phyloP scores from a whole-genome alignment of 169 alveolate species.

The Cryptosporidium sp. region DNA sequence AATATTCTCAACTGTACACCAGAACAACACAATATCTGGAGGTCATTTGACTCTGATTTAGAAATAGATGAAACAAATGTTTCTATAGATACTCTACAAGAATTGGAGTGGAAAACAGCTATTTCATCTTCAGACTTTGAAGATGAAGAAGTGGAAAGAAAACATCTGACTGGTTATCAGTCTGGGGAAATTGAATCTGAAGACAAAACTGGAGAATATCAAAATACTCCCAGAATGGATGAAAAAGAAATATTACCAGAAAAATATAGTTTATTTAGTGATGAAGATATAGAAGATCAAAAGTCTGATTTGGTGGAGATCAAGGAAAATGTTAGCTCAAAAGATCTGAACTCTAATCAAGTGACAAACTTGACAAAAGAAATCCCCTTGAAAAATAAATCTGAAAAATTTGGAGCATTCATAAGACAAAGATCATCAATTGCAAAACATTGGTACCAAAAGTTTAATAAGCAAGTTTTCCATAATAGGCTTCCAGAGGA shows the following conservation, averaged over 20 bases:
- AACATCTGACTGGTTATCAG: neutral
- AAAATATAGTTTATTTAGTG: neutral
- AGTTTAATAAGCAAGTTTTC: conserved; percentile 43
- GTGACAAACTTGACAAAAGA: neutral
- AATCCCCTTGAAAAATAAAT: neutral
- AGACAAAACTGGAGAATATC: neutral
- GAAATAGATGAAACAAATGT: neutral
- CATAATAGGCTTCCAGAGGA: conserved; percentile 56
- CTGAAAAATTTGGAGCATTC: conserved; percentile 15
- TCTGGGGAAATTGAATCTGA: neutral
- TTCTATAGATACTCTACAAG: conserved; percentile 25
- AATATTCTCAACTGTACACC: neutral
- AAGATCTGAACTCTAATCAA: neutral
- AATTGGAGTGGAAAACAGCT: conserved; percentile 57
- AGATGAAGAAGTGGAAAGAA: neutral
- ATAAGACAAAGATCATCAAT: conserved; percentile 26
- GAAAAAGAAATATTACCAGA: neutral
- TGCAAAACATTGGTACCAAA: conserved; percentile 48
- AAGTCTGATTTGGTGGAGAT: neutral
- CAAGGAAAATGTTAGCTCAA: neutral
- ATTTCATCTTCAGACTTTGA: conserved; percentile 1
- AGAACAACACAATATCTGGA: conserved; percentile 2
- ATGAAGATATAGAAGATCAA: neutral
- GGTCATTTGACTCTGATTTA: conserved; percentile 40
- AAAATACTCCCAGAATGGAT: neutral